Evolutionary conservation across 305 asterid species (phyloP), one percentile per base, ranked within the genome.

Genomic region (Plantago coronopus): DNA sequence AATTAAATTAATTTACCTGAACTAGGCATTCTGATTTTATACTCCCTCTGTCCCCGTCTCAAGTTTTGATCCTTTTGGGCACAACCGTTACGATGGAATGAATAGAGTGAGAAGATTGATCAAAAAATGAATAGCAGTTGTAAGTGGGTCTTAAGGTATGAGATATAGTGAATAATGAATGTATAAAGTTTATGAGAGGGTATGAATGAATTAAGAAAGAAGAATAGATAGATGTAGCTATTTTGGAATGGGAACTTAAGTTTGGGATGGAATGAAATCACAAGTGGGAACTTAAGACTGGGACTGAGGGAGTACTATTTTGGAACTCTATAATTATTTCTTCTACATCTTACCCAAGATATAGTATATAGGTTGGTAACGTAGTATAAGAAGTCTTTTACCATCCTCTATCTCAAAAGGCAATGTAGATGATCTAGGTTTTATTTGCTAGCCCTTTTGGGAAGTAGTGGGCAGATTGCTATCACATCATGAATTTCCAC

Each of bases 1-100:
- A 59, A 51, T 53, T 1, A 27, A 43, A 37, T 55, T 21, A 11
- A 54, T 34, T 56, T 65, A 12, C 12, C 20, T 66, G 59, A 56
- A 20, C 51, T 12, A 56, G 49, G 17, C 38, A 48, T 40, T 42
- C 14, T 49, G 45, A 49, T 63, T 0, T 17, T 38, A 17, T 48
- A n/a, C 14, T 49, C 31, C 42, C 13, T 34, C 42, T 13, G 14
- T 10, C 42, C 42, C 1, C 3, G 13, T 10, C 42, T 34, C 10
- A 34, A 5, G 42, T 34, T 34, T 13, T 5, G 13, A 10, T 7
- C 13, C 14, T 34, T 34, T 34, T 34, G 42, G 42, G 13, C 8
- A 34, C 8, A 34, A 0, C 42, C 0, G 10, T 34, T 34, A 34
- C 8, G 14, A 34, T 13, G 8, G 11, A 10, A 34, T 34, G 13